Conservation (phyloP, 2,329 filamentous ascomycete species). For the Cladosporium sp. region DNA sequence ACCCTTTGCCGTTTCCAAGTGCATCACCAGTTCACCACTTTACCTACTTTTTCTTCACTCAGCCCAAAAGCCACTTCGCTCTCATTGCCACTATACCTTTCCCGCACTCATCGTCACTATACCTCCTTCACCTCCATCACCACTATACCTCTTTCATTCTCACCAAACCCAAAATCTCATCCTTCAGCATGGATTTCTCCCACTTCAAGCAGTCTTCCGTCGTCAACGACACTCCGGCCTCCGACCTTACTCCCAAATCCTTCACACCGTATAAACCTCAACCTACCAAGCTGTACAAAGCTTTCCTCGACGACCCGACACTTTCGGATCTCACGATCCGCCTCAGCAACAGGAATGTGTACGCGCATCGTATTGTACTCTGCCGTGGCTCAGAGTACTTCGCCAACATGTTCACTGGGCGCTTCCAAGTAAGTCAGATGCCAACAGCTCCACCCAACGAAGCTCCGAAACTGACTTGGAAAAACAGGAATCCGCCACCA, state of each 20-base stretch:
- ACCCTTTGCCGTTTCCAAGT: background rate
- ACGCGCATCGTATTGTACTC: background rate
- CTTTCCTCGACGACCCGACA: background rate
- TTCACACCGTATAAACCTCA: background rate
- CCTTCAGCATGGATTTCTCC: background rate
- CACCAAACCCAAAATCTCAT: background rate
- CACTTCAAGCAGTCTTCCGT: background rate
- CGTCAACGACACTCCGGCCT: too few relatives aligned
- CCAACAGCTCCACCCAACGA: too few relatives aligned
- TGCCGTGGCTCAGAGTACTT: conserved; percentile 9
- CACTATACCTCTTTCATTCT: background rate
- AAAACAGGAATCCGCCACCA: background rate
- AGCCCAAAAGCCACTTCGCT: too few relatives aligned
- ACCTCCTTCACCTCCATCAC: too few relatives aligned
- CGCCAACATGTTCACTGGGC: background rate
- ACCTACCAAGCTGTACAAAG: background rate
- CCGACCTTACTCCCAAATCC: too few relatives aligned
- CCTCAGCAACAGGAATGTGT: background rate
- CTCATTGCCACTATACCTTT: too few relatives aligned
- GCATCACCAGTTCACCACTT: background rate
- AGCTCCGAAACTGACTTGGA: too few relatives aligned
- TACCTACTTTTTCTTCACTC: too few relatives aligned
- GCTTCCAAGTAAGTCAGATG: background rate
- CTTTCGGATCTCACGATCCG: background rate
- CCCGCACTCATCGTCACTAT: too few relatives aligned